phyloP scores from a whole-genome alignment of 371 early-diverging fungal species.

The Entomophthora muscae region DNA sequence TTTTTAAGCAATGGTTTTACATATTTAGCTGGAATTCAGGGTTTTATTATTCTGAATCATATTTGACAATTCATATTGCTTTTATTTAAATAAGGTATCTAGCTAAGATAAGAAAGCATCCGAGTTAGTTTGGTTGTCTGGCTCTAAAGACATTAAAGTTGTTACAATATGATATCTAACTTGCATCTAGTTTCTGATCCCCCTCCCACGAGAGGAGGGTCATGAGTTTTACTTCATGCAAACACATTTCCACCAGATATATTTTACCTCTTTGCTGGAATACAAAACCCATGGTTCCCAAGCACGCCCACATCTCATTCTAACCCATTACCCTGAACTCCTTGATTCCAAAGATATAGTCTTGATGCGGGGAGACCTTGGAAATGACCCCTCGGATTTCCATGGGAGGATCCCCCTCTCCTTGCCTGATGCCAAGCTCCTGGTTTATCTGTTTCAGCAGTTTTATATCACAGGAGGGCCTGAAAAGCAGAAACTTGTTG shows the following conservation, averaged over 20 bases:
- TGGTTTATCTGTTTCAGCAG: slow-evolving; percentile 66
- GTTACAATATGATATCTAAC: neutral
- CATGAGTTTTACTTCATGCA: slow-evolving; percentile 79
- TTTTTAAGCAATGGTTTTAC: too few species aligned
- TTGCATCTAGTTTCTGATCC: slow-evolving; percentile 54
- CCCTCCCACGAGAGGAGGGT: slow-evolving; percentile 65
- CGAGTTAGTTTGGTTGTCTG: too few species aligned
- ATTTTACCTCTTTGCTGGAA: slow-evolving; percentile 77
- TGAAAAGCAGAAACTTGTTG: slow-evolving; percentile 42
- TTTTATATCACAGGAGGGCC: slow-evolving; percentile 72
- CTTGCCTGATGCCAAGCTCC: slow-evolving; percentile 56
- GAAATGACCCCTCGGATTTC: slow-evolving; percentile 18
- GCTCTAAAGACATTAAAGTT: too few species aligned
- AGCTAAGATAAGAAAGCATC: too few species aligned
- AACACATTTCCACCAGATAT: slow-evolving; percentile 58
- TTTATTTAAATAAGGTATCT: too few species aligned
- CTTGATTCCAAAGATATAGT: slow-evolving; percentile 59
- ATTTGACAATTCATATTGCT: too few species aligned
- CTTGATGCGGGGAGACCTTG: slow-evolving; percentile 76
- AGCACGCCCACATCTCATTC: slow-evolving; percentile 65
- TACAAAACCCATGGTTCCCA: slow-evolving; percentile 66
- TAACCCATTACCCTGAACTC: slow-evolving; percentile 80
- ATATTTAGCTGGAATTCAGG: too few species aligned
- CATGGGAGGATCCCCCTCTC: slow-evolving; percentile 36
- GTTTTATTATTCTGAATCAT: too few species aligned